Evolutionary conservation across 441 rosid species (phyloP).

Genomic region (Arabidopsis lyrata): DNA sequence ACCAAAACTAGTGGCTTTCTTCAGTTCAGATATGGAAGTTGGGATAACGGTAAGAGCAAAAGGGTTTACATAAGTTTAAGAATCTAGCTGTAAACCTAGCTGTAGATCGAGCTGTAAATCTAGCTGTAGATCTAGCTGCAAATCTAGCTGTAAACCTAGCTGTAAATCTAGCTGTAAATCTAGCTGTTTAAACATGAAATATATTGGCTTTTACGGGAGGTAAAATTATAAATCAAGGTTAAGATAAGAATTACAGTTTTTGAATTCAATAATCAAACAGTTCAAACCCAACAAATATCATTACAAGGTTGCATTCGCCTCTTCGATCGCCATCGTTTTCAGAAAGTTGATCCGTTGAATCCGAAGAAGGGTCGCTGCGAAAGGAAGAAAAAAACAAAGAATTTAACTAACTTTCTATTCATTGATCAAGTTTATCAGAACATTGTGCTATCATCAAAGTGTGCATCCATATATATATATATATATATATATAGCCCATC

Average conservation of each 20-base stretch:
- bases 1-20: conserved; percentile 36
- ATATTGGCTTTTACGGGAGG: conserved; percentile 6
- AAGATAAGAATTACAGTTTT: conserved; percentile 9
- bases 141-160: too few species aligned
- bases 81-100: too few species aligned
- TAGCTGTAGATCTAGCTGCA: too few species aligned
- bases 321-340: conserved; percentile 31
- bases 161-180: too few species aligned
- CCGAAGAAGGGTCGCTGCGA: conserved; percentile 78
- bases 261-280: conserved; percentile 15
- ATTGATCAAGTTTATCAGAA: background rate
- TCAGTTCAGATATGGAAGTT: background rate
- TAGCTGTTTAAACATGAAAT: background rate
- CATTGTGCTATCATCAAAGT: background rate
- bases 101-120: too few species aligned
- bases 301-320: conserved; percentile 18
- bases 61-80: too few species aligned
- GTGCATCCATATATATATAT: too few species aligned
- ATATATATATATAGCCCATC: background rate
- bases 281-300: background rate
- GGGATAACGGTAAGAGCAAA: conserved; percentile 34
- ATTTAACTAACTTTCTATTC: background rate
- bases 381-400: background rate
- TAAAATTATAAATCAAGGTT: background rate
- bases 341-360: conserved; percentile 85